Conservation (phyloP, 495 filamentous ascomycete species). For the Sporormia fimetaria region DNA sequence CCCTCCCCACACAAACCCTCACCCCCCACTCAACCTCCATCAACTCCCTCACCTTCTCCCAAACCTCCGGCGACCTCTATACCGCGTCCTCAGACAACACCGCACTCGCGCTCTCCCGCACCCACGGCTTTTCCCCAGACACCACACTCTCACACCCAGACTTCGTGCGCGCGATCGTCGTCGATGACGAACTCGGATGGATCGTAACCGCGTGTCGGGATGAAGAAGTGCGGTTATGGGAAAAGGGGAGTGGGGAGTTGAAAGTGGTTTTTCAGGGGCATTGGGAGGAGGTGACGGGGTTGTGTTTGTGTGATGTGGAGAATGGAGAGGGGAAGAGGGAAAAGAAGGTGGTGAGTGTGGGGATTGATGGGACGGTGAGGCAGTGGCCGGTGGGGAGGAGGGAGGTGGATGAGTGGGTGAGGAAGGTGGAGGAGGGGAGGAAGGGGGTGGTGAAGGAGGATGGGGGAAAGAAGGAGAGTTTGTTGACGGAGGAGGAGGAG, state of each 20-base stretch:
- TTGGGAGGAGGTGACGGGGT: conserved; percentile 80
- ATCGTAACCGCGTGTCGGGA: conserved; percentile 83
- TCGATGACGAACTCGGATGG: conserved; percentile 61
- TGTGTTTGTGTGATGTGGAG: conserved; percentile 54
- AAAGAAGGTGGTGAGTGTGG: conserved; percentile 58
- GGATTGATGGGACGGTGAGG: conserved; percentile 80
- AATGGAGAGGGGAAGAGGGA: too few species aligned
- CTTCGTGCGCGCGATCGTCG: conserved; percentile 72
- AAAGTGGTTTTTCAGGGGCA: conserved; percentile 72
- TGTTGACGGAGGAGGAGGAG: conserved; percentile 76
- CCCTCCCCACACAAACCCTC: conserved; percentile 74
- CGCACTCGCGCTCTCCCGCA: conserved; percentile 58
- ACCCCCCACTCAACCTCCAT: conserved; percentile 83
- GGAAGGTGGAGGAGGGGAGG: conserved; percentile 29
- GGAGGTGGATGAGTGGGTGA: conserved; percentile 43
- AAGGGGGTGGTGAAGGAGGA: conserved; percentile 45
- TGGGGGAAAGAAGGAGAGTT: conserved; percentile 76
- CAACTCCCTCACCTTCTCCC: conserved; percentile 59
- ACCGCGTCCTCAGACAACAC: conserved; percentile 82
- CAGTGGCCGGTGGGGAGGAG: conserved; percentile 47
- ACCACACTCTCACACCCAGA: conserved; percentile 69
- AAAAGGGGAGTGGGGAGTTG: conserved; percentile 59
- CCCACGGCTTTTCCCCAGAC: conserved; percentile 55
- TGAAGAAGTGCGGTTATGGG: conserved; percentile 87
- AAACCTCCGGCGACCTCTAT: conserved; percentile 64